Conservation (phyloP, 2,329 filamentous ascomycete genomes). For the Exophiala alcalophila region DNA sequence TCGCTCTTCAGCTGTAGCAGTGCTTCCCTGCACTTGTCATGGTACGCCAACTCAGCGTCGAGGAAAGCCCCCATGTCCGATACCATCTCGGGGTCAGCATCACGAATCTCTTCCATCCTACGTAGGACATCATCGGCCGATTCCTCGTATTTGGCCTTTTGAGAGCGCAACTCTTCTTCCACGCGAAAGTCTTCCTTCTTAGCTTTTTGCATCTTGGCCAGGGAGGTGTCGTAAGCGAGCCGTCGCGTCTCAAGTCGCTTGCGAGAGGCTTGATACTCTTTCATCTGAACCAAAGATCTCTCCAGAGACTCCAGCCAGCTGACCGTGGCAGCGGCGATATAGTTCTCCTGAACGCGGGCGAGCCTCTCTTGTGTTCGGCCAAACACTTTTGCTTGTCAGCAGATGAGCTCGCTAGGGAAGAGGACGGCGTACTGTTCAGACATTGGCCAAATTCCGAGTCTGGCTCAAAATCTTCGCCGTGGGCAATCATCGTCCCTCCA, state of each 20-base stretch:
- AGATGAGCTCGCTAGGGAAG: not conserved
- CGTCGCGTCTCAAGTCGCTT: slow-evolving; percentile 92
- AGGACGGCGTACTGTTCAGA: slow-evolving; percentile 59
- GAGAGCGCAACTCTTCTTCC: slow-evolving; percentile 85
- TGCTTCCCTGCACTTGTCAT: slow-evolving; percentile 85
- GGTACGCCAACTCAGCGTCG: slow-evolving; percentile 84
- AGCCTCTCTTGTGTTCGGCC: slow-evolving; percentile 86
- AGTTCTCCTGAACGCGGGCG: slow-evolving; percentile 79
- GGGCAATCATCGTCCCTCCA: slow-evolving; percentile 78
- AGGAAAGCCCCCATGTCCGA: slow-evolving; percentile 76
- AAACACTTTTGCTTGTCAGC: slow-evolving; percentile 52
- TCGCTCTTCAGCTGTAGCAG: slow-evolving; percentile 67
- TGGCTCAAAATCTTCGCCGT: slow-evolving; percentile 88
- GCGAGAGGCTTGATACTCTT: slow-evolving; percentile 88
- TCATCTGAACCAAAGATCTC: slow-evolving; percentile 87
- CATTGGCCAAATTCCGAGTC: slow-evolving; percentile 90
- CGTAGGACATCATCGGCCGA: slow-evolving; percentile 86
- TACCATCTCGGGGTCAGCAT: slow-evolving; percentile 80
- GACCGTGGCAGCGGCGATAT: slow-evolving; percentile 71
- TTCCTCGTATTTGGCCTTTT: slow-evolving; percentile 96
- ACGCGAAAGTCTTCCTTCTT: slow-evolving; percentile 91
- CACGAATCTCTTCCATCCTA: slow-evolving; percentile 95
- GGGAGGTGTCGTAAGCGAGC: slow-evolving; percentile 84
- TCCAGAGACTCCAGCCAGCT: slow-evolving; percentile 92
- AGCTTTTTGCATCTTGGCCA: slow-evolving; percentile 85